phyloP scores from a whole-genome alignment of 2,329 filamentous ascomycete species.

The Botrytis aclada region DNA sequence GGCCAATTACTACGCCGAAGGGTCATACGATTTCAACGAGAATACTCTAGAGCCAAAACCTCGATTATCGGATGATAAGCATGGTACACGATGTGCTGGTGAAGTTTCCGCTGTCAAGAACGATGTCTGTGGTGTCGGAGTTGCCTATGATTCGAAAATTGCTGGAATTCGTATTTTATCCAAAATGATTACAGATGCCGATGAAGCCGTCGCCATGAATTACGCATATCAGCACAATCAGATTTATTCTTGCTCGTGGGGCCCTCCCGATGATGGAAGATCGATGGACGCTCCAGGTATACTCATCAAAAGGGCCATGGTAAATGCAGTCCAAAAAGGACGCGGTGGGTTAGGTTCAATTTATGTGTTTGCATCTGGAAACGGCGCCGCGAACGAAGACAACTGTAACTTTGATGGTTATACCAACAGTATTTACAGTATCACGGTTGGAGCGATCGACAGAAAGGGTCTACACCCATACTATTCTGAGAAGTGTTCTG shows the following conservation, averaged over 20 bases:
- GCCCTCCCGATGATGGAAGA: slow-evolving; percentile 85
- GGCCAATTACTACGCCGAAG: slow-evolving; percentile 88
- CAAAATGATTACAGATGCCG: slow-evolving; percentile 83
- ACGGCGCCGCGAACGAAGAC: slow-evolving; percentile 81
- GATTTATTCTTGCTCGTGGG: slow-evolving; percentile 99
- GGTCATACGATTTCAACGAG: slow-evolving; percentile 97
- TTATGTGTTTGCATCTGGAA: slow-evolving; percentile 95
- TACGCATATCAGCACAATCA: slow-evolving; percentile 89
- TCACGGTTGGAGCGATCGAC: slow-evolving; percentile 92
- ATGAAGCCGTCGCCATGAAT: slow-evolving; percentile 90
- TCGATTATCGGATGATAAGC: slow-evolving; percentile 76
- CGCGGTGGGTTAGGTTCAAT: slow-evolving; percentile 81
- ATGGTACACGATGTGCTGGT: slow-evolving; percentile 92
- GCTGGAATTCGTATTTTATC: slow-evolving; percentile 91
- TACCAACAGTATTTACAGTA: slow-evolving; percentile 98
- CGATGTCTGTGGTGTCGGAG: slow-evolving; percentile 89
- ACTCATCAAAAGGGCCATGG: slow-evolving; percentile 84
- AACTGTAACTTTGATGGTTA: slow-evolving; percentile 99
- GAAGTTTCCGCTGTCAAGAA: slow-evolving; percentile 93
- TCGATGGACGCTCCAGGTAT: slow-evolving; percentile 94
- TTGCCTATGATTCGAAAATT: slow-evolving; percentile 88
- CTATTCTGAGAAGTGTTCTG: slow-evolving; percentile 95
- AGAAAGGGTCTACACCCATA: slow-evolving; percentile 84
- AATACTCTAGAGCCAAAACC: slow-evolving; percentile 74
- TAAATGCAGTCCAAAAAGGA: slow-evolving; percentile 87